A percentile compares a stretch with the other conserved stretches of the same genome.
Evolutionary conservation across 345 rosid species (phyloP).

Genomic region (Salix caprea): DNA sequence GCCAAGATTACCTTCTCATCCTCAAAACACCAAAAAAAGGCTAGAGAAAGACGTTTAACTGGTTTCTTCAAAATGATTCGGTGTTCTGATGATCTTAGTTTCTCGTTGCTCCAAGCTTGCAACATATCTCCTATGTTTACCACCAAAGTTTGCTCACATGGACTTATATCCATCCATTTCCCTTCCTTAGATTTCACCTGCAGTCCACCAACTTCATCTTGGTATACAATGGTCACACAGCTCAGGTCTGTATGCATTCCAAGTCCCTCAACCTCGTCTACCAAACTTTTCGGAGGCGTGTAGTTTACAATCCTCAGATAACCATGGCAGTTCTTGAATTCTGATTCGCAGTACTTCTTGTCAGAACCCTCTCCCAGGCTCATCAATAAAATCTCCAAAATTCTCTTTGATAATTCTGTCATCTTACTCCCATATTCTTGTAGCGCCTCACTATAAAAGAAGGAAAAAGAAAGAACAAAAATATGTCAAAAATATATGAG

Average conservation of each 20-base stretch:
- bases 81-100: constrained; percentile 36
- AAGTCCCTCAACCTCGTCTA: constrained; percentile 33
- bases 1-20: constrained; percentile 35
- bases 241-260: constrained; percentile 52
- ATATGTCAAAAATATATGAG: no score
- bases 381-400: constrained; percentile 21
- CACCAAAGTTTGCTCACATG: constrained; percentile 32
- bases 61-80: constrained; percentile 27
- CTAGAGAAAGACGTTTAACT: constrained; percentile 27
- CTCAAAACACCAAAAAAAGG: constrained; percentile 44
- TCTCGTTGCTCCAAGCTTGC: constrained; percentile 47
- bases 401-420: constrained; percentile 31
- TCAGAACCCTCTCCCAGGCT: constrained; percentile 24
- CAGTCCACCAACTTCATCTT: constrained; percentile 36
- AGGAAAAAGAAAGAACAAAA: background rate
- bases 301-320: constrained; percentile 39
- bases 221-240: constrained; percentile 38
- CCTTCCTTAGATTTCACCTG: constrained; percentile 43
- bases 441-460: constrained; percentile 16
- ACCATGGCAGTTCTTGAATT: constrained; percentile 39
- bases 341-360: constrained; percentile 22
- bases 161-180: constrained; percentile 38
- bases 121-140: constrained; percentile 43
- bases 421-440: constrained; percentile 36
- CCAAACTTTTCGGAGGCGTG: constrained; percentile 21